Base-by-base conservation (phyloP, 1,284 basidiomycete genomes). In the Cutaneotrichosporon dermatis region DNA sequence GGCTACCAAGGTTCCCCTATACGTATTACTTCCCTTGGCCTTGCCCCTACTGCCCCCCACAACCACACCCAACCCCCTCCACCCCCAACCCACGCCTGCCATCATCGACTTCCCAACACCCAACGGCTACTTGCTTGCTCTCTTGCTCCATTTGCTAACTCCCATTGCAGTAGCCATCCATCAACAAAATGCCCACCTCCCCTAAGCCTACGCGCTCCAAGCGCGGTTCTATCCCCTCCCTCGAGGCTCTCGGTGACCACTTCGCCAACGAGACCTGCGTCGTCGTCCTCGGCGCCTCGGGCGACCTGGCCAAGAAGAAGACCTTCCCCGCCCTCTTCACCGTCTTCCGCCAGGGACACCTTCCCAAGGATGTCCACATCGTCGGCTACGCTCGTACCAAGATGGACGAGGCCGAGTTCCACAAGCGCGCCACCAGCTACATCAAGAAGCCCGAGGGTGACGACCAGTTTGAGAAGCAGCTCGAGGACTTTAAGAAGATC, bases 301-400 rank as follows among this genome's bases (percentile, higher is more conserved):
- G 95, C 55, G 95, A 99, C 83, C 83, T 99, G 54, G 96, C 95
- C 62, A 97, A 97, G 88, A 99, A 99, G 83, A 99, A 99, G 92
- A 97, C 94, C 9, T 90, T 93, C 79, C 93, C 93, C 13, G 93
- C 93, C 43, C 83, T 97, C 63, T 96, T 95, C 76, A 87, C 86
- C 61, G 86, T 97, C 67, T 95, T 85, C 82, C 83, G 83, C 68
- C 85, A 86, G 69, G 85, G 84, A 51, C 88, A 87, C 80, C 84
- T 97, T 33, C 92, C 93, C 44, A 82, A 83, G 60, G 88, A 86
- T 76, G 83, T 89, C 67, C 87, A 88, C 79, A 92, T 97, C 77
- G 86, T 97, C 61, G 93, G 93, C 50, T 97, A 97, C 77, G 93
- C 93, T 35, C 86, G 93, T 66, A 93, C 93, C 40, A 94, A 74